Conservation (phyloP, 192 early-diverging fungal species). For the Dissophora globulifera region DNA sequence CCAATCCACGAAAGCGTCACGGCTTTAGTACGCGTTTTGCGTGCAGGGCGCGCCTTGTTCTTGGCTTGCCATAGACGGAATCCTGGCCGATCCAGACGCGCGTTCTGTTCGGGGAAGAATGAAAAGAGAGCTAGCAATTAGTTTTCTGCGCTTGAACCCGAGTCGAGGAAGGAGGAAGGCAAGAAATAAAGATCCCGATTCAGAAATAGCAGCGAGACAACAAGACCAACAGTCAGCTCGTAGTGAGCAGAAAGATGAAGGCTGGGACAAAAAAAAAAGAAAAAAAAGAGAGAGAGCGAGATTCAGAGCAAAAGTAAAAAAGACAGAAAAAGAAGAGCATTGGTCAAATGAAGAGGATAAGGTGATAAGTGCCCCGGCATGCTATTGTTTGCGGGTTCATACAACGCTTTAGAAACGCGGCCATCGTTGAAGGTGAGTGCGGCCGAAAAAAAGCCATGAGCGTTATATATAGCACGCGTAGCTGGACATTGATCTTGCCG, state of each 20-base stretch:
- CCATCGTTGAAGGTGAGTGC: background rate
- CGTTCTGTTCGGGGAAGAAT: background rate
- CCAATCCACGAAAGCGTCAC: slow-evolving; percentile 15
- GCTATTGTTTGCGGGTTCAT: background rate
- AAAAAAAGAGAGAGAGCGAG: background rate
- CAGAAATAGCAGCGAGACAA: slow-evolving; percentile 12
- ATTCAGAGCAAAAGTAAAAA: slow-evolving; percentile 3
- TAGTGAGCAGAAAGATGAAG: background rate
- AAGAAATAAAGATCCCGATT: slow-evolving; percentile 10
- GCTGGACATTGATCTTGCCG: too few species aligned
- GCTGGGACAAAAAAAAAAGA: slow-evolving; percentile 10
- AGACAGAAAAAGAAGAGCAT: background rate
- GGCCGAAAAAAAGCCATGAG: too few species aligned
- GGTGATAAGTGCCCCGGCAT: background rate
- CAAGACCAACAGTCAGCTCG: background rate
- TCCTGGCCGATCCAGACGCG: too few species aligned
- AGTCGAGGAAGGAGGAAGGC: too few species aligned
- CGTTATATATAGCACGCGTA: too few species aligned
- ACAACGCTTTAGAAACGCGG: background rate
- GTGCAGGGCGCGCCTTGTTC: background rate
- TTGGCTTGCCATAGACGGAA: background rate
- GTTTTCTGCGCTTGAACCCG: too few species aligned
- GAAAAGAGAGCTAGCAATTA: background rate
- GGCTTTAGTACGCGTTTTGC: slow-evolving; percentile 1
- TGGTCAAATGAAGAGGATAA: slow-evolving; percentile 1